Conservation (phyloP, 495 filamentous ascomycete genomes). For the Podospora sp. region DNA sequence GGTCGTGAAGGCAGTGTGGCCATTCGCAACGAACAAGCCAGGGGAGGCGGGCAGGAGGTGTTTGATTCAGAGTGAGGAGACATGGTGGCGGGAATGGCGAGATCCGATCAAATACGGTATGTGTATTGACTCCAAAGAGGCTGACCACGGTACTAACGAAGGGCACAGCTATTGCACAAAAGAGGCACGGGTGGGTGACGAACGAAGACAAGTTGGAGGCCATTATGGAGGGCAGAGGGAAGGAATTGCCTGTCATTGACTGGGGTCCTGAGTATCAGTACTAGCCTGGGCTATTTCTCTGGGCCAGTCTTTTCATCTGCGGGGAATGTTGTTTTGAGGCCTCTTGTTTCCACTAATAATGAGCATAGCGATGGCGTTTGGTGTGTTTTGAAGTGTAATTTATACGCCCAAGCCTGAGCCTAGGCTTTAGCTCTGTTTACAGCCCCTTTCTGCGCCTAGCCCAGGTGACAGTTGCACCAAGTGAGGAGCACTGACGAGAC, state of each 20-base stretch:
- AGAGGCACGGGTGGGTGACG: conserved; percentile 52
- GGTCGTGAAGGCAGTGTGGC: conserved; percentile 54
- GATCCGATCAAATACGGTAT: conserved; percentile 45
- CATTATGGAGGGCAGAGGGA: conserved; percentile 48
- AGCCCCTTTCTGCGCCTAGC: neutral
- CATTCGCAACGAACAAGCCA: conserved; percentile 44
- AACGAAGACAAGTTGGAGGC: conserved; percentile 55
- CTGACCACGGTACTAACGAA: neutral
- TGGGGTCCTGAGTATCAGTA: conserved; percentile 43
- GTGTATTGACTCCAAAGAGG: neutral
- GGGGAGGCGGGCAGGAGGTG: conserved; percentile 45
- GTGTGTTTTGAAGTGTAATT: neutral
- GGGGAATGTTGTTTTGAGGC: neutral
- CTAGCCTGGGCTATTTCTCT: neutral
- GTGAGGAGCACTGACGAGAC: too few species aligned
- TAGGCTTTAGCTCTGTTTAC: neutral
- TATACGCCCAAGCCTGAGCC: neutral
- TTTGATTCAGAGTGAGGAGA: conserved; percentile 55
- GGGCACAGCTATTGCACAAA: conserved; percentile 41
- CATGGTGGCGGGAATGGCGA: conserved; percentile 56
- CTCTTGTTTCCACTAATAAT: neutral
- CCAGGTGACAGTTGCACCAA: neutral
- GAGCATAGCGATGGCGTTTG: conserved; percentile 24
- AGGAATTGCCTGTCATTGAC: conserved; percentile 36
- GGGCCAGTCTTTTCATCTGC: neutral